These are phyloP conservation scores for Daedaleopsis sinensis DNA, from an alignment of 768 basidiomycete genomes.

Conservation along the genomic window DNA sequence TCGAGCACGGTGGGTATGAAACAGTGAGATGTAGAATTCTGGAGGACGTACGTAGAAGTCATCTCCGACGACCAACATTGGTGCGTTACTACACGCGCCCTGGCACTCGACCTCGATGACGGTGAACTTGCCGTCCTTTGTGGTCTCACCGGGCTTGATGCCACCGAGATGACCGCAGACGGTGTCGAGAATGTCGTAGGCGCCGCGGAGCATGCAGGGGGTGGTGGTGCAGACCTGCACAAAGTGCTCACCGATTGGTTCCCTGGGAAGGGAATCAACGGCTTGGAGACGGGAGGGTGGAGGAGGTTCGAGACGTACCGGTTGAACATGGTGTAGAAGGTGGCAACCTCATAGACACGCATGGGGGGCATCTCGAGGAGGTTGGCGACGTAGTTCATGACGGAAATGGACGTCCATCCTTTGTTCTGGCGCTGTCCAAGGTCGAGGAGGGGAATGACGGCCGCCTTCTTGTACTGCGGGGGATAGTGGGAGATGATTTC, in stretches of 20 bases:
- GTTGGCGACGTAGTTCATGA: conserved; percentile 98
- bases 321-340: conserved; percentile 99
- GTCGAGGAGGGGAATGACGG: conserved; percentile 95
- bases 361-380: conserved; percentile 94
- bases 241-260: conserved; percentile 92
- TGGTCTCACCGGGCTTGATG: conserved; percentile 89
- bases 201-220: conserved; percentile 94
- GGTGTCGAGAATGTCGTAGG: conserved; percentile 86
- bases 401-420: conserved; percentile 97
- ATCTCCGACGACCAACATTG: conserved; percentile 94
- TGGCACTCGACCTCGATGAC: conserved; percentile 98
- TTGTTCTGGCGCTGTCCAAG: conserved; percentile 97
- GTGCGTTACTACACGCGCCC: conserved; percentile 97
- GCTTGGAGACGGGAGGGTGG: neutral
- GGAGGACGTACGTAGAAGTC: conserved; percentile 84
- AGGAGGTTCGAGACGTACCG: conserved; percentile 51
- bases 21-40: conserved; percentile 6
- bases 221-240: conserved; percentile 99
- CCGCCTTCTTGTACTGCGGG: conserved; percentile 98
- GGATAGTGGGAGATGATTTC: conserved; percentile 95
- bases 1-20: neutral
- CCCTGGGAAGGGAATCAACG: conserved; percentile 45
- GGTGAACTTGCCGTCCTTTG: conserved; percentile 94
- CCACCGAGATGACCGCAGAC: conserved; percentile 82
- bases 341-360: conserved; percentile 99